Conservation (phyloP, 345 rosid genomes). For the Salix viminalis region DNA sequence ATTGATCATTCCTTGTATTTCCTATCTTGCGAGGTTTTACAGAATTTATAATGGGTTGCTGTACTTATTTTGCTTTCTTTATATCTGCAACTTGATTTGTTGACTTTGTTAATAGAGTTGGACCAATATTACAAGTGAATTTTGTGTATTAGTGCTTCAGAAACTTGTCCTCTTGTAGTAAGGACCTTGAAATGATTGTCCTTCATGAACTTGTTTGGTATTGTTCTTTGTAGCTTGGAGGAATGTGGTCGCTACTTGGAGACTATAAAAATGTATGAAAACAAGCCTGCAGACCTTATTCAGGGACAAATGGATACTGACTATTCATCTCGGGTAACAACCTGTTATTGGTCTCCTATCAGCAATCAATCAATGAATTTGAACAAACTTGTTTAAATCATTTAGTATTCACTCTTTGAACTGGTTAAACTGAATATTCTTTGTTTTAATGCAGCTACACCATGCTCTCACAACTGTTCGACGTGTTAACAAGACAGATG, state of each 20-base stretch:
- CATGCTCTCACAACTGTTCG: constrained; percentile 78
- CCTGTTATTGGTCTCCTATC: background rate
- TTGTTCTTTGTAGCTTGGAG: constrained; percentile 54
- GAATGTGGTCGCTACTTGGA: constrained; percentile 98
- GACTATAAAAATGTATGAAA: constrained; percentile 88
- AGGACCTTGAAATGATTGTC: background rate
- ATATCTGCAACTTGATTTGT: background rate
- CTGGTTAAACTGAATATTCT: constrained; percentile 13
- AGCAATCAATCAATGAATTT: background rate
- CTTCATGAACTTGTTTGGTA: background rate
- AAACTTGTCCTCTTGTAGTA: background rate
- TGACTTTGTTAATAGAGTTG: background rate
- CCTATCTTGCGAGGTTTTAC: background rate
- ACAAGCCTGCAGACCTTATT: constrained; percentile 91
- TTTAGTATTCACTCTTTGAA: background rate
- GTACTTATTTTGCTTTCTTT: background rate
- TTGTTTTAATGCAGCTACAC: constrained; percentile 44
- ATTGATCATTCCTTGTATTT: background rate
- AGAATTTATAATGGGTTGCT: background rate
- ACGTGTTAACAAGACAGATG: constrained; percentile 87
- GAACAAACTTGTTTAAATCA: background rate
- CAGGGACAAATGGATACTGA: constrained; percentile 94
- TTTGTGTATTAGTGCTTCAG: background rate
- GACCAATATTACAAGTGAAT: background rate
- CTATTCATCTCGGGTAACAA: constrained; percentile 69